A percentile compares a stretch with the other conserved stretches of the same genome.
Conservation (phyloP, 345 rosid species). For the Rhizophora mangle region DNA sequence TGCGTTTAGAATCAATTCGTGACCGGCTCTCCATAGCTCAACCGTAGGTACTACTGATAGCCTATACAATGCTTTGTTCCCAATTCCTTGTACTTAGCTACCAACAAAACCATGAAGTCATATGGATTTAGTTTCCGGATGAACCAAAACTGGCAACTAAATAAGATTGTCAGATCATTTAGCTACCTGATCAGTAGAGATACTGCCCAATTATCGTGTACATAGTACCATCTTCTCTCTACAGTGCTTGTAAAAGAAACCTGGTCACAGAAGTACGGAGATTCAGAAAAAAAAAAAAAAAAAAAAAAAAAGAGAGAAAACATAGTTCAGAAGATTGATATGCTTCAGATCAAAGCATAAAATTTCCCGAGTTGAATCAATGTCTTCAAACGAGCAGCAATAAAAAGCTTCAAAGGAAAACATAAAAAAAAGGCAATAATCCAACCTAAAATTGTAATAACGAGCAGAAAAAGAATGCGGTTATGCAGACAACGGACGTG, state of each 20-base stretch:
- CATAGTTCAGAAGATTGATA: background rate
- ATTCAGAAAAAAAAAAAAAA: slow-evolving; percentile 1
- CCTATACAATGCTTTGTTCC: slow-evolving; percentile 5
- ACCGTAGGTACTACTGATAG: slow-evolving; percentile 15
- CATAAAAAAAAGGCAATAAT: too few relatives aligned
- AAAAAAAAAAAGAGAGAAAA: background rate
- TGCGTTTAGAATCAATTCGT: slow-evolving; percentile 49
- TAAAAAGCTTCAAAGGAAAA: background rate
- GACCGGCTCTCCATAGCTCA: slow-evolving; percentile 47
- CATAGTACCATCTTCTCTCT: slow-evolving; percentile 7
- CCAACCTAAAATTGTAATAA: background rate
- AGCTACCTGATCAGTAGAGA: slow-evolving; percentile 44
- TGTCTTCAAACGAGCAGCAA: background rate
- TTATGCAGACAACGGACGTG: too few relatives aligned
- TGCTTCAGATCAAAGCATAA: background rate
- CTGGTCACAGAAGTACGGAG: slow-evolving; percentile 22
- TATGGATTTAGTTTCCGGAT: slow-evolving; percentile 9
- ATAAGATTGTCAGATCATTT: slow-evolving; percentile 18
- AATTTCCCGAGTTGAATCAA: background rate
- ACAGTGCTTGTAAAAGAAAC: slow-evolving; percentile 16
- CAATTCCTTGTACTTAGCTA: slow-evolving; percentile 18
- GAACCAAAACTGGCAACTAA: background rate
- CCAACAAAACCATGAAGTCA: slow-evolving; percentile 11
- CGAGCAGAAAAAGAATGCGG: background rate
- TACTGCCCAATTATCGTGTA: slow-evolving; percentile 6